Evolutionary conservation across 805 yeast genomes (phyloP).

Genomic region (Crinitomyces ghanaensis): DNA sequence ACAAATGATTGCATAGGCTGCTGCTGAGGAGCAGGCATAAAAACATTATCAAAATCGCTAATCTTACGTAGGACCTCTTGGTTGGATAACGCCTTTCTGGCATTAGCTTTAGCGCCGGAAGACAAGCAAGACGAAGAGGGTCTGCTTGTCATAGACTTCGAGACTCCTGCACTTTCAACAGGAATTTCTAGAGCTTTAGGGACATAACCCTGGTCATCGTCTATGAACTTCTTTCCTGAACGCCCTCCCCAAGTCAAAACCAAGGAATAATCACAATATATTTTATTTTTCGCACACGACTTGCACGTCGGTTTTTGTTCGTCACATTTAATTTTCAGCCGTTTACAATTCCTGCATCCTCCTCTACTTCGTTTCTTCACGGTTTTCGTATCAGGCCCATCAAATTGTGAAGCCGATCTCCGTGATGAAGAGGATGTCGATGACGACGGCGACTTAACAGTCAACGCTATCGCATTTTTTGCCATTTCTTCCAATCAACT

Average conservation of each 20-base stretch:
- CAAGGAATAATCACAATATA: conserved; percentile 50
- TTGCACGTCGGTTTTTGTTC: conserved; percentile 54
- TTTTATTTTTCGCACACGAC: conserved; percentile 37
- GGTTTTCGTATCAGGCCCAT: conserved; percentile 12
- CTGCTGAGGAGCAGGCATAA: conserved; percentile 15
- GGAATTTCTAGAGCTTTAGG: neutral
- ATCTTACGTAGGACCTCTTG: conserved; percentile 7
- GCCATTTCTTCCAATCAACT: too few species aligned
- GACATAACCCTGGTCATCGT: neutral
- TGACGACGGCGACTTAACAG: too few species aligned
- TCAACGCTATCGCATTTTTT: too few species aligned
- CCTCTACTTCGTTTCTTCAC: conserved; percentile 16
- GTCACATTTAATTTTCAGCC: conserved; percentile 39
- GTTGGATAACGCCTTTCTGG: conserved; percentile 7
- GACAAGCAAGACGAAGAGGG: neutral
- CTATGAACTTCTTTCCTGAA: conserved; percentile 31
- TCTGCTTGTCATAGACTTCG: neutral
- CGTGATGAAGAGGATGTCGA: too few species aligned
- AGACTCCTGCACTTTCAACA: neutral
- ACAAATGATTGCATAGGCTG: too few species aligned
- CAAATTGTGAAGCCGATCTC: too few species aligned
- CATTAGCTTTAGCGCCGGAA: neutral
- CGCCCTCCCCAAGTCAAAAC: conserved; percentile 68
- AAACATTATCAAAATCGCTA: conserved; percentile 8
- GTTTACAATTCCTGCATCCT: conserved; percentile 21